These are phyloP conservation scores for Primulina huaijiensis DNA, from an alignment of 257 asterid species.

Conservation along the genomic window DNA sequence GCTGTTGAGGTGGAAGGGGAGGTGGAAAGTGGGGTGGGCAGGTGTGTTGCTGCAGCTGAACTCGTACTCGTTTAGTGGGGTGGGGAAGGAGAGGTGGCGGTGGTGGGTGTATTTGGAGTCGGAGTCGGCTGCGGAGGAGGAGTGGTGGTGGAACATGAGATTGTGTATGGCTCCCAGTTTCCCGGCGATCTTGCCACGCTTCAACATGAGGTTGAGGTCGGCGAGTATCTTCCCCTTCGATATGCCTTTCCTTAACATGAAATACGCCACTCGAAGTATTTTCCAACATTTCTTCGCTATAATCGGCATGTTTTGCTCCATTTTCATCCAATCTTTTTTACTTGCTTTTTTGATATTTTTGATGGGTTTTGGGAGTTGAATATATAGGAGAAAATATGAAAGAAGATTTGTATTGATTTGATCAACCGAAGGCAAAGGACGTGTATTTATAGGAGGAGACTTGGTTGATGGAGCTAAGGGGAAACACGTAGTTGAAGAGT, in stretches of 20 bases:
- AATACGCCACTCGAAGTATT: conserved; percentile 46
- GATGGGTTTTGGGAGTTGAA: neutral
- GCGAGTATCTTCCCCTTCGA: conserved; percentile 56
- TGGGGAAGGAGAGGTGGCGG: conserved; percentile 13
- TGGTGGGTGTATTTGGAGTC: conserved; percentile 18
- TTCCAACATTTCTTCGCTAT: conserved; percentile 72
- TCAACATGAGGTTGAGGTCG: conserved; percentile 63
- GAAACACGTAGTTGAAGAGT: neutral
- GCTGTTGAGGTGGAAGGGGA: conserved; percentile 34
- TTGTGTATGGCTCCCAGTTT: conserved; percentile 60
- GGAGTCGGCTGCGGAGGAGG: conserved; percentile 29
- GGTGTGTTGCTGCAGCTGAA: conserved; percentile 44
- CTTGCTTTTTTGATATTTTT: neutral
- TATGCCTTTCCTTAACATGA: conserved; percentile 71
- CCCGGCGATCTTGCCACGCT: conserved; percentile 79
- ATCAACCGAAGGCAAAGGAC: conserved; percentile 16
- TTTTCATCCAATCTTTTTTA: conserved; percentile 22
- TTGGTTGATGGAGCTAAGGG: conserved; percentile 8
- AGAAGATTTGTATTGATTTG: conserved; percentile 22
- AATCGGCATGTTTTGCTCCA: conserved; percentile 73
- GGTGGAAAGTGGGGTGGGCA: conserved; percentile 16
- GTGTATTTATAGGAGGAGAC: conserved; percentile 36
- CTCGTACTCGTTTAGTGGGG: conserved; percentile 31
- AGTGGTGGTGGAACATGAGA: conserved; percentile 65
- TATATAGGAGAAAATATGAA: conserved; percentile 9